These are phyloP conservation scores for Phaseolus lunatus DNA, from an alignment of 306 rosid species.

Conservation along the genomic window DNA sequence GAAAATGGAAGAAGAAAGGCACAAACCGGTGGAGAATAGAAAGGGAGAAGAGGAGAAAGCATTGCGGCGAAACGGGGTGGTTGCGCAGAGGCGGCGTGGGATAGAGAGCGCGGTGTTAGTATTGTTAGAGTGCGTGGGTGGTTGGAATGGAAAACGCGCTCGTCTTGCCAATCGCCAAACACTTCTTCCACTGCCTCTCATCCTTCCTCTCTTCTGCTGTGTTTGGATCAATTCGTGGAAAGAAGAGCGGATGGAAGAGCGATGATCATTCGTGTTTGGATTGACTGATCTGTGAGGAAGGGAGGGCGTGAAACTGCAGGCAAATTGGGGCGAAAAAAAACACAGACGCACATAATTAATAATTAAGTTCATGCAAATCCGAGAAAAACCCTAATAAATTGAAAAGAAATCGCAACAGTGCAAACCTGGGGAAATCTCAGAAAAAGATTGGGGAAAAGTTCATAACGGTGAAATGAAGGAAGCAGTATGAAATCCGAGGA, in stretches of 20 bases:
- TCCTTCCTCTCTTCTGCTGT: too few relatives aligned
- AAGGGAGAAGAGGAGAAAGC: constrained; percentile 40
- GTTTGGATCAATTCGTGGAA: too few relatives aligned
- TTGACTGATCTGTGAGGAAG: too few relatives aligned
- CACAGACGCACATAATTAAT: constrained; percentile 7
- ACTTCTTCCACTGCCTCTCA: constrained; percentile 36
- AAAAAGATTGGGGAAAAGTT: background rate
- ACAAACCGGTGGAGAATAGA: constrained; percentile 39
- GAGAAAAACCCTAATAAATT: constrained; percentile 69
- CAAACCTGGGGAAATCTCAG: constrained; percentile 56
- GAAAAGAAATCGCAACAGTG: constrained; percentile 33
- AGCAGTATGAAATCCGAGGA: constrained; percentile 47
- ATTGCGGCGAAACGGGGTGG: constrained; percentile 48
- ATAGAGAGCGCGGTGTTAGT: background rate
- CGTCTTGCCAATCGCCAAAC: constrained; percentile 52
- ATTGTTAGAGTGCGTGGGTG: background rate
- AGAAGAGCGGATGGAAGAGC: too few relatives aligned
- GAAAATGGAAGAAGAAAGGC: background rate
- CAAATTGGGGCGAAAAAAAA: constrained; percentile 1
- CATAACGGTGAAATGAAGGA: constrained; percentile 33
- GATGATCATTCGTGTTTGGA: too few relatives aligned
- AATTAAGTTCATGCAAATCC: constrained; percentile 29
- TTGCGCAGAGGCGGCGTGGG: constrained; percentile 41
- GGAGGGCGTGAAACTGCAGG: too few relatives aligned
- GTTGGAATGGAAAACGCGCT: constrained; percentile 41